Conservation (phyloP, 2,329 filamentous ascomycete genomes). For the Arthroderma uncinatum region DNA sequence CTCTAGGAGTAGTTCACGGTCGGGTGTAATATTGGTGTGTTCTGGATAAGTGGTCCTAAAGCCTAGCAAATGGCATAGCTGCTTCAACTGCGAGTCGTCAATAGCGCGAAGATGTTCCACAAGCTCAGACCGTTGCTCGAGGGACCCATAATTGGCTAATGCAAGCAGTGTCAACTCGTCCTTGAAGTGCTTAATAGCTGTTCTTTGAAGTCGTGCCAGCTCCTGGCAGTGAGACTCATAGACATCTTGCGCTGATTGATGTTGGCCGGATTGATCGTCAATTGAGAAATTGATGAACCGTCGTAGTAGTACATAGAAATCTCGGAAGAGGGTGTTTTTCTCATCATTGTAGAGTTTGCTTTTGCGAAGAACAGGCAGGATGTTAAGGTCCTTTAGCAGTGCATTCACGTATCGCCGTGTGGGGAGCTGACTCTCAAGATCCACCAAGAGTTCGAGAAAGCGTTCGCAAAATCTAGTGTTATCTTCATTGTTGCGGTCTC, state of each 20-base stretch:
- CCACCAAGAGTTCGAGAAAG: conserved; percentile 82
- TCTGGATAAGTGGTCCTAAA: conserved; percentile 74
- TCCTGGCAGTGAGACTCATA: conserved; percentile 68
- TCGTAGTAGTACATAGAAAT: conserved; percentile 65
- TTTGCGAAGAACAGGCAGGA: conserved; percentile 63
- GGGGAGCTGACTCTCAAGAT: conserved; percentile 84
- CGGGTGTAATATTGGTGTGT: conserved; percentile 53
- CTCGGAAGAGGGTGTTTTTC: conserved; percentile 64
- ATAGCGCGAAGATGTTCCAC: conserved; percentile 62
- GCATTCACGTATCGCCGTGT: conserved; percentile 90
- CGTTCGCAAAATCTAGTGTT: conserved; percentile 76
- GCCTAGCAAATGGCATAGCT: conserved; percentile 60
- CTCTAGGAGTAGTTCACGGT: conserved; percentile 46
- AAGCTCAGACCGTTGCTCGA: conserved; percentile 70
- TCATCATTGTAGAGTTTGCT: conserved; percentile 69
- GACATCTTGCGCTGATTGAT: conserved; percentile 59
- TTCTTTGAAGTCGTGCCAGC: conserved; percentile 68
- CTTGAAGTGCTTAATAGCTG: conserved; percentile 69
- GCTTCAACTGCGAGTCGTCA: conserved; percentile 59
- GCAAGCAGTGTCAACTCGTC: conserved; percentile 85
- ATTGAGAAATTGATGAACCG: conserved; percentile 86
- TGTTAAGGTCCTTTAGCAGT: conserved; percentile 71
- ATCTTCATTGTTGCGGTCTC: conserved; percentile 38
- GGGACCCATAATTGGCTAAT: conserved; percentile 80
- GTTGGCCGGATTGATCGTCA: conserved; percentile 76